These are phyloP conservation scores for Gossypium turneri DNA, from an alignment of 345 rosid genomes.

Conservation along the genomic window DNA sequence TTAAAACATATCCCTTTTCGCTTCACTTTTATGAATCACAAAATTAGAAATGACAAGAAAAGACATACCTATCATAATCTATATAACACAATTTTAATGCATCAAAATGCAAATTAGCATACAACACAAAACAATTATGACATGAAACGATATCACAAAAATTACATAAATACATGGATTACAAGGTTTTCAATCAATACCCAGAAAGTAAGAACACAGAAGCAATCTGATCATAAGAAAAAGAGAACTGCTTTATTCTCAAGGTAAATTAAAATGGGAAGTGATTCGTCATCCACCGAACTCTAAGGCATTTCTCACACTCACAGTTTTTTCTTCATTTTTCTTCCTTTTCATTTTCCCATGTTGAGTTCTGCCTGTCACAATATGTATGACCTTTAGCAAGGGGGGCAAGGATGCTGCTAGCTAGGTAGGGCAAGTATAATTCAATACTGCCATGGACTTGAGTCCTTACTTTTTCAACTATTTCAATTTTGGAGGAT, in stretches of 20 bases:
- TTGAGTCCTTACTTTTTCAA: not conserved
- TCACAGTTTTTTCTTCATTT: not conserved
- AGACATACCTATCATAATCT: too few species aligned
- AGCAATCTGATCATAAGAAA: not conserved
- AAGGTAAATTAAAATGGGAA: not conserved
- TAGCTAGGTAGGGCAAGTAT: not conserved
- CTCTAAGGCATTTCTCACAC: not conserved
- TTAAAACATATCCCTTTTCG: too few species aligned
- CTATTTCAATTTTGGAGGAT: not conserved
- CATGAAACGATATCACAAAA: too few species aligned
- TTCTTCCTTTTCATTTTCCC: not conserved
- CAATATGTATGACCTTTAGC: not conserved
- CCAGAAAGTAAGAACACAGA: not conserved
- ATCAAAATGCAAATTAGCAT: too few species aligned
- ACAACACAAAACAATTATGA: too few species aligned
- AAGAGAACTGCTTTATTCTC: not conserved
- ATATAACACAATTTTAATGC: too few species aligned
- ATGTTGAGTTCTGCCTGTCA: not conserved
- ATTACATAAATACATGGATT: too few species aligned
- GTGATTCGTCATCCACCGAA: not conserved
- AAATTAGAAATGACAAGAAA: too few species aligned
- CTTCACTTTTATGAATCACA: too few species aligned
- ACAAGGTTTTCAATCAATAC: conserved; percentile 2
- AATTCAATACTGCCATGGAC: not conserved
- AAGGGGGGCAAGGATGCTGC: conserved; percentile 3